Evolutionary conservation across 768 basidiomycete species (phyloP), one percentile per base, ranked within the genome.

Genomic region (Leccinum longicurvipes): DNA sequence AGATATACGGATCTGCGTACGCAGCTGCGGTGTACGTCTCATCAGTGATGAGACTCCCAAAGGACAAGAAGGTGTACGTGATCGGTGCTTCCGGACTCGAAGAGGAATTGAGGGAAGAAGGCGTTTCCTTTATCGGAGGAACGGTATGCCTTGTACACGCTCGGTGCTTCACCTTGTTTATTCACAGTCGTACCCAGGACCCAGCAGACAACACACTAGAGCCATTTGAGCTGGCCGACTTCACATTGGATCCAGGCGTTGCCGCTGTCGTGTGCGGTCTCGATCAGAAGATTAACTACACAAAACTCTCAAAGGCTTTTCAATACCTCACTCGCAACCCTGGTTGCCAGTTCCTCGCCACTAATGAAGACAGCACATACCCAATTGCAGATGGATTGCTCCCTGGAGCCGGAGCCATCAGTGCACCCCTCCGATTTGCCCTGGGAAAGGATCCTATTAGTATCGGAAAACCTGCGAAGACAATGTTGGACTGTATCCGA

Each of bases 221-320:
- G 36, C 76, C 82, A 3, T 87, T 95, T 69, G 78, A 78, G 31
- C 74, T 89, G n/a, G 77, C 79, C 45, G 73, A 83, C 59, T 96
- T 91, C 72, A 79, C 77, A 3, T 74, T 82, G 6, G 96, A 98
- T 69, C 84, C 88, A 7, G 75, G 80, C 50, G 85, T 99, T 50
- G 89, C 81, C n/a, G 95, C 91, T 10, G 96, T 99, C 14, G 78
- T 98, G n/a, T 95, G 93, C 68, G 96, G 96, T 2, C 81, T 95
- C 24, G 96, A 98, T 73, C 81, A 80, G 23, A 76, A 79, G 62
- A 79, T 97, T 68, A 97, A 92, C 73, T 99, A 98, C 76, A 92
- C 89, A 53, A 99, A 99, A 74, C 76, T 92, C 51, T 89, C 88
- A 11, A 96, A 93, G 72, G 97, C 93, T 4, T 92, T 91, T 73